Conservation (phyloP, 345 rosid genomes). For the Acer negundo region DNA sequence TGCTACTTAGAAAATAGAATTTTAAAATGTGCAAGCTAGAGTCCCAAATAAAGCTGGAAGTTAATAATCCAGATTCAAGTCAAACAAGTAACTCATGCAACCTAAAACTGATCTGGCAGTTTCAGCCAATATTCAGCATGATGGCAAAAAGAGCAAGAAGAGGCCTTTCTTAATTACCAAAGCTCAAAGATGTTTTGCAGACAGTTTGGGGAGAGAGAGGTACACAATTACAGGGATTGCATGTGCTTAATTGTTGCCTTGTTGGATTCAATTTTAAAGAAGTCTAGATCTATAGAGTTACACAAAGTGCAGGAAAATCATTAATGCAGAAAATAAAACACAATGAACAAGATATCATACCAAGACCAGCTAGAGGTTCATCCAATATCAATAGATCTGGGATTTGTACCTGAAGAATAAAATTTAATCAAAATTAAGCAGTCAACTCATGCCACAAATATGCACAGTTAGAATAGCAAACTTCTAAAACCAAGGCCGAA, state of each 20-base stretch:
- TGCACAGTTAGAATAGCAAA: background rate
- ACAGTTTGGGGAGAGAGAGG: background rate
- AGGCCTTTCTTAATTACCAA: background rate
- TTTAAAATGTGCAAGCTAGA: constrained; percentile 5
- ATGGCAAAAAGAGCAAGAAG: background rate
- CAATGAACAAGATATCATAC: constrained; percentile 43
- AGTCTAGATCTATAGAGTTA: background rate
- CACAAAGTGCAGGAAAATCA: background rate
- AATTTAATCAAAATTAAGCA: constrained; percentile 8
- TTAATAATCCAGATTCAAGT: background rate
- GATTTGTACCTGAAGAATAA: constrained; percentile 66
- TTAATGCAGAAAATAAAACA: constrained; percentile 13
- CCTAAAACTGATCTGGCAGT: constrained; percentile 8
- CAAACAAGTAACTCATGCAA: background rate
- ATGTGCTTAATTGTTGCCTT: background rate
- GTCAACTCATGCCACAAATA: background rate
- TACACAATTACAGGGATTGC: background rate
- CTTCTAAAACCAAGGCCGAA: background rate
- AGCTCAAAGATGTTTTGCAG: background rate
- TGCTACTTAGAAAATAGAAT: background rate
- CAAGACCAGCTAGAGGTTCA: constrained; percentile 98
- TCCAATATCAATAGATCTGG: constrained; percentile 87
- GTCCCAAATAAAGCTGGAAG: background rate
- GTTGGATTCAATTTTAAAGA: background rate
- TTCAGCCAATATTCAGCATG: background rate